Base-by-base conservation (phyloP, 2,329 filamentous ascomycete genomes). In the Hymenoscyphus repandus region DNA sequence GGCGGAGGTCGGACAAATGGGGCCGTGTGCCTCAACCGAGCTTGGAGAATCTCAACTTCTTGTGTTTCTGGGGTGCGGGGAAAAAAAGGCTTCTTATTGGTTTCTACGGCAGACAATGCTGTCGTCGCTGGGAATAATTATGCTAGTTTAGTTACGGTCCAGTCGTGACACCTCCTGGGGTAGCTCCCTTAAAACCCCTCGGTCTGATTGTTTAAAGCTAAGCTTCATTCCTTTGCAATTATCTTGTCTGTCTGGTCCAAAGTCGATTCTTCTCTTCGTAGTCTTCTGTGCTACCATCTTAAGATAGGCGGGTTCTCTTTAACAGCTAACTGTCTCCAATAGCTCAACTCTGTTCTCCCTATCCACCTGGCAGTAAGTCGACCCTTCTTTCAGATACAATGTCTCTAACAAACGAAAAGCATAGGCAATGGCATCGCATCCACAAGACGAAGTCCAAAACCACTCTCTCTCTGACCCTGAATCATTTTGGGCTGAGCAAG, bases 401-500 rank as follows among this genome's bases (percentile, higher is more conserved):
- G 12, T 30, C 6, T 7, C 44, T 38, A 46, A 46, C 20, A 12
- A 46, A 18, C 5, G 13, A 13, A 46, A 20, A 46, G 15, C 9
- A 27, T 43, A 59, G 22, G 22, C 45, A 45, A 65, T 65, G 64
- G 6, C 59, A 13, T 46, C 57, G 37, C 63, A 65, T 48, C 62
- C 58, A 7, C 65, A 67, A 60, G 63, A 67, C 56, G 60, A 64
- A 61, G 59, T 64, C 39, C 64, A 66, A 44, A 34, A 55, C 27
- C 62, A 57, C 54, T 91, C 88, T 47, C 77, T 93, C 44, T 67
- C 70, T n/a, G 72, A 86, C 57, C 88, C 88, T 0, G 79, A 86
- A 55, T 64, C 71, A 5, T 95, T 95, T 71, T 95, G 90, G 90
- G 72, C 72, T 18, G 74, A 76, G 49, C 88, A 93, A 64, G 90